These are phyloP conservation scores for Selenicereus undatus DNA, from an alignment of 148 eudicot species.

Conservation along the genomic window DNA sequence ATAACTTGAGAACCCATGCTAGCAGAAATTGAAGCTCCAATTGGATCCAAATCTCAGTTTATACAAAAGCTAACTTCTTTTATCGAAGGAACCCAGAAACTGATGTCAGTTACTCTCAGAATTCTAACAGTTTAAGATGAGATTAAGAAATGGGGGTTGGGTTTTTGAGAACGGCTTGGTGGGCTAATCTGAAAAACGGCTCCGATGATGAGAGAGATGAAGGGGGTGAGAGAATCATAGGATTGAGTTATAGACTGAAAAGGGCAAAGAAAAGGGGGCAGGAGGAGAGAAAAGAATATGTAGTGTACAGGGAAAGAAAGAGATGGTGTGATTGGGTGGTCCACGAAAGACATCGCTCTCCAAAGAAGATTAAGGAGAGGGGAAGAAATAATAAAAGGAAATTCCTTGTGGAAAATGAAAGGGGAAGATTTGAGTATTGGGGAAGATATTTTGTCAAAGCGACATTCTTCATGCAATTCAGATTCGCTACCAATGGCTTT, in stretches of 20 bases:
- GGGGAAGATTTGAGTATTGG: neutral
- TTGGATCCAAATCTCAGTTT: conserved; percentile 1
- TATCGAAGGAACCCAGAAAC: neutral
- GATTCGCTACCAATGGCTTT: neutral
- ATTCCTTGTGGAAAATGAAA: neutral
- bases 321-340: neutral
- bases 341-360: neutral
- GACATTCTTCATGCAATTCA: conserved; percentile 4
- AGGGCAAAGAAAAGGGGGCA: neutral
- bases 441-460: neutral
- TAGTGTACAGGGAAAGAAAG: neutral
- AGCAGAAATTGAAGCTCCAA: neutral
- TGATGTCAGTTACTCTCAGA: conserved; percentile 12
- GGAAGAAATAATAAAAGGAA: neutral
- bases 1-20: conserved; percentile 85
- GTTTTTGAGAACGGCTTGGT: neutral
- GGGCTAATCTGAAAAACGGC: conserved; percentile 2
- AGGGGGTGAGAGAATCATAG: neutral
- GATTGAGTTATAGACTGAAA: neutral
- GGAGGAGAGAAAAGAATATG: conserved; percentile 15
- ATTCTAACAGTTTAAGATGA: neutral
- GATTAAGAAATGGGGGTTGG: conserved; percentile 13
- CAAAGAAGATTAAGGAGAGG: neutral
- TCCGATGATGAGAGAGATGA: neutral
- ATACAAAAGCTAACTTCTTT: conserved; percentile 12